phyloP scores from a whole-genome alignment of 768 basidiomycete species.

The Baorangia bicolor region DNA sequence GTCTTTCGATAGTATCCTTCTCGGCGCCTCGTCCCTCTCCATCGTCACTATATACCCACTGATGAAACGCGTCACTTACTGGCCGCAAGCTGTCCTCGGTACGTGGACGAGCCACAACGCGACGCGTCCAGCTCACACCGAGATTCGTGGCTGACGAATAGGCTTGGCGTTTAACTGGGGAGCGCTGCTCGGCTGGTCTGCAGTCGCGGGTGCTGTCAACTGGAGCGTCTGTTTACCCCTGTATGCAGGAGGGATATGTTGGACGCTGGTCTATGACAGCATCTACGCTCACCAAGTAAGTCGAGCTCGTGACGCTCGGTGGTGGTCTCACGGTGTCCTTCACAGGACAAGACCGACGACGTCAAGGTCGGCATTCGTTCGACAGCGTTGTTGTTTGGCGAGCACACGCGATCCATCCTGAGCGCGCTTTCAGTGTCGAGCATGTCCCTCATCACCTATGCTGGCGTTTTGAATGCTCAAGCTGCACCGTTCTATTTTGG shows the following conservation, averaged over 20 bases:
- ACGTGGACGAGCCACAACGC: slow-evolving; percentile 18
- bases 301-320: background rate
- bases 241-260: slow-evolving; percentile 85
- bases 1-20: slow-evolving; percentile 60
- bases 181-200: slow-evolving; percentile 93
- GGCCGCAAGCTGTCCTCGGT: slow-evolving; percentile 97
- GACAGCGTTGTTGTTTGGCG: slow-evolving; percentile 89
- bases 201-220: slow-evolving; percentile 76
- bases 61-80: slow-evolving; percentile 96
- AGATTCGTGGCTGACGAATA: slow-evolving; percentile 24
- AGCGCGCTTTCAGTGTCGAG: slow-evolving; percentile 69
- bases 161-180: slow-evolving; percentile 99
- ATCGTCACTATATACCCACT: slow-evolving; percentile 89
- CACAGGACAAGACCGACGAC: slow-evolving; percentile 91
- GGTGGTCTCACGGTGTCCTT: background rate
- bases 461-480: slow-evolving; percentile 78
- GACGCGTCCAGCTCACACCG: background rate
- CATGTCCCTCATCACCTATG: slow-evolving; percentile 69
- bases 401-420: slow-evolving; percentile 73
- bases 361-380: slow-evolving; percentile 85
- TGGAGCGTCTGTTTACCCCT: slow-evolving; percentile 85
- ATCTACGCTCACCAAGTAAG: slow-evolving; percentile 95
- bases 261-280: slow-evolving; percentile 97
- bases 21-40: slow-evolving; percentile 89
- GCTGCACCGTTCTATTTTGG: slow-evolving; percentile 80